Conservation (phyloP, 306 rosid genomes). For the Argentina anserina region DNA sequence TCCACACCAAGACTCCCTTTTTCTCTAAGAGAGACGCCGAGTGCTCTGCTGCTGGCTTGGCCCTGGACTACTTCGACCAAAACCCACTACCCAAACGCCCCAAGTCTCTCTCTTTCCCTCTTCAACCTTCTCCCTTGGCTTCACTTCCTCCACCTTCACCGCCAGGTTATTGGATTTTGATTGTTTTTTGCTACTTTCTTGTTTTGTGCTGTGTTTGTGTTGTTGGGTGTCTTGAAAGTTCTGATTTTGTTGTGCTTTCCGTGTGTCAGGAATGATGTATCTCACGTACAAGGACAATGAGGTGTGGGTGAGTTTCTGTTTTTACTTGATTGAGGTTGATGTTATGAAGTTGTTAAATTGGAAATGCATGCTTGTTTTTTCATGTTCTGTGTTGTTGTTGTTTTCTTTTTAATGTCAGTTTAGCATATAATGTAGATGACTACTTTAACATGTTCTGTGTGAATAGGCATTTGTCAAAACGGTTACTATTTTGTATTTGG, state of each 20-base stretch:
- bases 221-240: not conserved
- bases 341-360: not conserved
- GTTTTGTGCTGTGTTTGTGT: not conserved
- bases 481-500: not conserved
- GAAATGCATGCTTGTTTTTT: no score
- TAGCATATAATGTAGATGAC: no score
- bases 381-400: no score
- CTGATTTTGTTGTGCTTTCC: not conserved
- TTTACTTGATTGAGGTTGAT: not conserved
- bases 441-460: no score
- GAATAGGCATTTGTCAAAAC: not conserved
- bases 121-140: not conserved
- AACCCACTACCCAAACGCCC: not conserved
- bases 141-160: not conserved
- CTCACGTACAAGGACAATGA: not conserved
- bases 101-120: not conserved
- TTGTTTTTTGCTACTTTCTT: not conserved
- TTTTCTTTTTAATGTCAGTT: no score
- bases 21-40: not conserved
- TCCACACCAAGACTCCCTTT: not conserved
- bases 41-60: not conserved
- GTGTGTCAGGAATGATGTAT: not conserved
- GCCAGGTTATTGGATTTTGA: not conserved
- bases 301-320: not conserved
- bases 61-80: not conserved